A percentile compares a stretch with the other conserved stretches of the same genome.
Conservation (phyloP, 2,329 filamentous ascomycete genomes). For the Penicillium thymicola region DNA sequence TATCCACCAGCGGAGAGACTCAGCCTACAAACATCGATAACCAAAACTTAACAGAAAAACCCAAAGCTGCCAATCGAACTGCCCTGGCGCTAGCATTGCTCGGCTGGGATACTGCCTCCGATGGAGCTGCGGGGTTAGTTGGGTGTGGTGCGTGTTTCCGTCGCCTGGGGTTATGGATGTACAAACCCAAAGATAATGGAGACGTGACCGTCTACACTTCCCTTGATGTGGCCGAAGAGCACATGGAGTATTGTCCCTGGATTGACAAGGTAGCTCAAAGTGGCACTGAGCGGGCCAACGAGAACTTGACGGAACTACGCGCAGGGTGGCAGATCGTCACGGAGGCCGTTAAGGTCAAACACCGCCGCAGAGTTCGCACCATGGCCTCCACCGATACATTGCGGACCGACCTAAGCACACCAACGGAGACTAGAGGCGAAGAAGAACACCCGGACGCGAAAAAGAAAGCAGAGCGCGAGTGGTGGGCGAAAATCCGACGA, state of each 20-base stretch:
- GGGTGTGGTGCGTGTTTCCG: constrained; percentile 84
- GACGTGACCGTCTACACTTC: constrained; percentile 41
- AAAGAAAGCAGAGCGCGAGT: constrained; percentile 65
- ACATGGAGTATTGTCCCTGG: constrained; percentile 84
- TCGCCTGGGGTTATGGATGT: constrained; percentile 90
- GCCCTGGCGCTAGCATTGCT: constrained; percentile 68
- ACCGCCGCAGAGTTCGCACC: constrained; percentile 32
- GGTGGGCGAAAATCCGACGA: constrained; percentile 67
- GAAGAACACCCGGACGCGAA: constrained; percentile 43
- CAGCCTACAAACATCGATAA: neutral
- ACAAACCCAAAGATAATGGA: constrained; percentile 67
- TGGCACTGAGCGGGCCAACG: constrained; percentile 32
- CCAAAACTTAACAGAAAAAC: constrained; percentile 1
- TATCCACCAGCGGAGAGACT: neutral
- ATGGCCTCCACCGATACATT: constrained; percentile 23
- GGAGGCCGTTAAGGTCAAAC: constrained; percentile 43
- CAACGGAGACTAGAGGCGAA: constrained; percentile 26
- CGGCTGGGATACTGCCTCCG: constrained; percentile 65
- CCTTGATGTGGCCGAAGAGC: constrained; percentile 67
- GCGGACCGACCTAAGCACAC: constrained; percentile 29
- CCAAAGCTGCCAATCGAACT: constrained; percentile 51
- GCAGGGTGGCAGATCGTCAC: constrained; percentile 47
- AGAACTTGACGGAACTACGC: constrained; percentile 34
- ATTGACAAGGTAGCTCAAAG: constrained; percentile 63
- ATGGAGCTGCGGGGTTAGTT: constrained; percentile 58